Evolutionary conservation across 139 green algal genomes (phyloP).

Genomic region (Klebsormidium nitens): DNA sequence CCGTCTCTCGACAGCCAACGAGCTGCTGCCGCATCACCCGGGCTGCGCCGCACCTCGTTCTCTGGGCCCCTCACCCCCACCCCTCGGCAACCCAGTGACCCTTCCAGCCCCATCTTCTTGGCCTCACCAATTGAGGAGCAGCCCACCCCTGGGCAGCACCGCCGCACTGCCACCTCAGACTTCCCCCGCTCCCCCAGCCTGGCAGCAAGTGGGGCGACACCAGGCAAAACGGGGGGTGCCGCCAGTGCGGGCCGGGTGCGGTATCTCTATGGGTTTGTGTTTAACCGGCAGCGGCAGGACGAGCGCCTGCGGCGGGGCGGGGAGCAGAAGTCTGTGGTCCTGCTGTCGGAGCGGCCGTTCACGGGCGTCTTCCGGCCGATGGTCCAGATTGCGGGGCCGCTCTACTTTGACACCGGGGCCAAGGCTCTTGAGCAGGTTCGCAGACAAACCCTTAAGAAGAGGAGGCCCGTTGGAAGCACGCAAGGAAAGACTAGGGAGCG

Average conservation of each 20-base stretch:
- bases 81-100: too few species aligned
- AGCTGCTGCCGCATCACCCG: too few species aligned
- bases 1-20: too few species aligned
- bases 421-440: slow-evolving; percentile 45
- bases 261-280: slow-evolving; percentile 66
- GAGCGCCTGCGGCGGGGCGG: slow-evolving; percentile 66
- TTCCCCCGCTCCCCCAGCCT: too few species aligned
- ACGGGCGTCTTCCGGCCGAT: slow-evolving; percentile 52
- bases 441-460: too few species aligned
- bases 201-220: neutral
- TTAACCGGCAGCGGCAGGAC: slow-evolving; percentile 89
- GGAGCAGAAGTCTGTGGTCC: slow-evolving; percentile 74
- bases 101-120: neutral
- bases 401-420: slow-evolving; percentile 57
- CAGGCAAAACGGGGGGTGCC: neutral
- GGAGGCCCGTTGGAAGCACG: too few species aligned
- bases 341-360: slow-evolving; percentile 62
- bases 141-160: too few species aligned
- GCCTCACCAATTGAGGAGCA: neutral
- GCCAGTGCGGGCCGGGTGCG: too few species aligned
- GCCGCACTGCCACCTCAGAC: too few species aligned
- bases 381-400: slow-evolving; percentile 50
- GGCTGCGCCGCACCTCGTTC: too few species aligned
- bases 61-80: too few species aligned
- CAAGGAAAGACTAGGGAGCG: too few species aligned